Evolutionary conservation across 352 stramenopile genomes (phyloP).

Genomic region (Globisporangium spinosum): DNA sequence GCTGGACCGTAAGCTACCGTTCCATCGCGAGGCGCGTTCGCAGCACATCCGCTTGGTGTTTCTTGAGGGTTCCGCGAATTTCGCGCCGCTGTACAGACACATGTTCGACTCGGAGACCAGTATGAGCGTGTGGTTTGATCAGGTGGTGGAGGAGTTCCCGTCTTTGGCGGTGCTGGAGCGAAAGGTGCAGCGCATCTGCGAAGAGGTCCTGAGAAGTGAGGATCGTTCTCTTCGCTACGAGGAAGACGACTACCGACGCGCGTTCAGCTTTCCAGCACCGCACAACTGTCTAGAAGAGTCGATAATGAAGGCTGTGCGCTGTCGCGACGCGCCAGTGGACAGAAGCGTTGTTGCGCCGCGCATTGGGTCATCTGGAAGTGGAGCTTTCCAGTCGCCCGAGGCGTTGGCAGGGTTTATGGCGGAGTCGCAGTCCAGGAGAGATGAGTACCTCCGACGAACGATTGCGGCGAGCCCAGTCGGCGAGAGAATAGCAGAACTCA

Average conservation of each 20-base stretch:
- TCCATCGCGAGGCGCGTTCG: conserved; percentile 64
- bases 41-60: conserved; percentile 73
- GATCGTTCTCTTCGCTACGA: conserved; percentile 29
- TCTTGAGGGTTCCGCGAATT: conserved; percentile 51
- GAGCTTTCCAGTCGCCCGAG: conserved; percentile 10
- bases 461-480: conserved; percentile 27
- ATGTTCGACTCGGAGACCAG: conserved; percentile 43
- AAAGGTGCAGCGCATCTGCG: conserved; percentile 68
- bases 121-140: conserved; percentile 56
- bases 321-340: conserved; percentile 31
- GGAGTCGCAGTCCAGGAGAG: conserved; percentile 36
- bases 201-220: conserved; percentile 23
- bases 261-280: conserved; percentile 58
- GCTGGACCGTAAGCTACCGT: conserved; percentile 66
- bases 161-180: conserved; percentile 68
- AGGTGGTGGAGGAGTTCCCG: conserved; percentile 69
- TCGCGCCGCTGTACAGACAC: conserved; percentile 59
- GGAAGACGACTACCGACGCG: conserved; percentile 48
- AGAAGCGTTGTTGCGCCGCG: conserved; percentile 19
- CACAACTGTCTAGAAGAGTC: conserved; percentile 58
- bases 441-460: conserved; percentile 40
- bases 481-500: conserved; percentile 5
- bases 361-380: background rate
- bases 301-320: conserved; percentile 34
- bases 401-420: conserved; percentile 25